Evolutionary conservation across 768 basidiomycete species (phyloP), one percentile per base, ranked within the genome.

Genomic region (Kondoa subrosea): DNA sequence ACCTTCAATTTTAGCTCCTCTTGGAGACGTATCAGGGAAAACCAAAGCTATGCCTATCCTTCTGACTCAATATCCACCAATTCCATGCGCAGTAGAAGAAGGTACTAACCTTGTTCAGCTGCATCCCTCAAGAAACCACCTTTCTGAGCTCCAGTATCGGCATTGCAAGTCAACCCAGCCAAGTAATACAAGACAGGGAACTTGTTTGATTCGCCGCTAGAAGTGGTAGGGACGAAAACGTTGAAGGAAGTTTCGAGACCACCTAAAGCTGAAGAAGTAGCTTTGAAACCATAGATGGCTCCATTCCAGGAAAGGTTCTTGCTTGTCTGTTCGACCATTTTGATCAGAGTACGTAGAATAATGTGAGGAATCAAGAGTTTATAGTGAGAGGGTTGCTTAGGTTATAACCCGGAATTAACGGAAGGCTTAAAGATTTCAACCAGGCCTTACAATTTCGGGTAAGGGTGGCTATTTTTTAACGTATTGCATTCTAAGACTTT

Each of bases 111-210:
- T 31, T 93, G 85, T 25, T 83, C 80, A 2, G 90, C 83, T 1
- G 93, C 93, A 56, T 87, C 84, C n/a, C 84, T 81, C 50, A 96
- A 78, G 79, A 97, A 93, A 14, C 83, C 83, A n/a, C 90, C 92
- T 77, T 99, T 97, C 78, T 92, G 89, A 1, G 93, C 84, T 0
- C 87, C 93, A 65, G 88, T 97, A 75, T 99, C 91, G 77, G 95
- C 91, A 8, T 84, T 91, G 78, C 91, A 93, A 2, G 86, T 87
- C 66, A 93, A 77, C 73, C 72, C 93, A 14, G 91, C 85, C 62
- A 96, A 85, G 77, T 91, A 99, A 69, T 88, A 81, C 4, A 99
- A 79, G 1, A 96, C 79, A 0, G 73, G 71, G 21, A 72, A 72
- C 73, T 85, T 83, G 0, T 85, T 82, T 63, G 83, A 81, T 17